Evolutionary conservation across 352 stramenopile species (phyloP), one percentile per base, ranked within the genome.

Genomic region (Phytopythium boreale): DNA sequence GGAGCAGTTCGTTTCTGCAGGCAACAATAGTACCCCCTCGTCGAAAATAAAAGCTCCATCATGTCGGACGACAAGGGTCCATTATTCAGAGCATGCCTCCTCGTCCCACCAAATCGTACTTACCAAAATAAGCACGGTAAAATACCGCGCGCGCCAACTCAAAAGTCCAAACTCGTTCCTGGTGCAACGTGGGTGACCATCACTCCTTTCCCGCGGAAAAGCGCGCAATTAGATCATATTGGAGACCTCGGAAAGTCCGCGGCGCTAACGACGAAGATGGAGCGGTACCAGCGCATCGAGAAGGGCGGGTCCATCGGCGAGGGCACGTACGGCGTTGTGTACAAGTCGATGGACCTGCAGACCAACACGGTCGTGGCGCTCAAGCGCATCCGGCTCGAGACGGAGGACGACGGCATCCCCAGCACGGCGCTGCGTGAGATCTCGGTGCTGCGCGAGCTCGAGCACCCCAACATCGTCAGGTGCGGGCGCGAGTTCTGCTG

Each of bases 331-430:
- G 96, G 96, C 67, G 92, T 98, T 27, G 96, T 98, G 43, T 98
- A 98, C 88, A 98, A 98, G 76, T 97, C 94, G 17, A 75, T 93
- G 62, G 95, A 98, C 72, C 82, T 92, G 34, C 82, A 95, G 66
- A 98, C 87, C 9, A 86, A 91, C 50, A 71, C 97, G 56, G 88
- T 98, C 44, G 91, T 98, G 44, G 96, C 96, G 56, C 88, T 98
- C 62, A 98, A 98, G 89, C 90, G 89, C 58, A 99, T 99, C 70
- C 92, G 96, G 26, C 87, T 99, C 29, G 97, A 99, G 79, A 97
- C 98, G 14, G 97, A 99, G 85, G 97, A 99, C 77, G 98, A 99
- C 71, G 98, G 98, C 50, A 99, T 99, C 77, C 98, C 97, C 36
- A 98, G 90, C 65, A 99, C 97, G 15, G 97, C 97, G 17, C 75